Conservation (phyloP, 2,329 filamentous ascomycete species). For the Colletotrichum graminicola region DNA sequence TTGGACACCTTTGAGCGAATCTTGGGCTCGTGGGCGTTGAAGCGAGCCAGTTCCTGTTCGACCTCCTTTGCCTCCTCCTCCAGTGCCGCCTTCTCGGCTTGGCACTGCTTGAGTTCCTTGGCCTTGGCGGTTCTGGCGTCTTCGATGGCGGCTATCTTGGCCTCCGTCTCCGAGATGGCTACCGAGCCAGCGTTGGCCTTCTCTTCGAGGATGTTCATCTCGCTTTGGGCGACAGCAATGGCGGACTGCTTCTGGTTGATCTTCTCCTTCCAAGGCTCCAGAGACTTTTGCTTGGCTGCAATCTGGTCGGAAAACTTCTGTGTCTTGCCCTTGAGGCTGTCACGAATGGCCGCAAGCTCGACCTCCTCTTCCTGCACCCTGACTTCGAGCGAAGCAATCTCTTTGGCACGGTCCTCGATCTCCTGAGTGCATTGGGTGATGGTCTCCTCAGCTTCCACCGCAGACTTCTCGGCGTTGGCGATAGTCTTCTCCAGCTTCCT, state of each 20-base stretch:
- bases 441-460: constrained; percentile 79
- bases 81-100: constrained; percentile 77
- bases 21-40: constrained; percentile 83
- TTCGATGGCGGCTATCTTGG: constrained; percentile 81
- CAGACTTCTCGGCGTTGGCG: constrained; percentile 79
- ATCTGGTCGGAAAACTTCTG: constrained; percentile 95
- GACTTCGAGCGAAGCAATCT: constrained; percentile 81
- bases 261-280: constrained; percentile 97
- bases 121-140: constrained; percentile 78
- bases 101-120: constrained; percentile 80
- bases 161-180: constrained; percentile 84
- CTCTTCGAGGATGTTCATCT: constrained; percentile 90
- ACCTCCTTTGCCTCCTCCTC: constrained; percentile 81
- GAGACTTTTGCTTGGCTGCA: constrained; percentile 87
- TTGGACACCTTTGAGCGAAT: constrained; percentile 88
- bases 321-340: constrained; percentile 93
- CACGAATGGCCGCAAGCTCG: constrained; percentile 85
- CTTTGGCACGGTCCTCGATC: constrained; percentile 79
- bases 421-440: constrained; percentile 84
- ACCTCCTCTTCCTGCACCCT: constrained; percentile 83
- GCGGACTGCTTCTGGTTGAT: constrained; percentile 96
- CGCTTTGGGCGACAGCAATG: constrained; percentile 94
- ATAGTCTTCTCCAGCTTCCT: constrained; percentile 96
- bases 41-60: constrained; percentile 77
- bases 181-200: constrained; percentile 89